Conservation (phyloP, 2,329 filamentous ascomycete genomes). For the Penicillium crustosum region DNA sequence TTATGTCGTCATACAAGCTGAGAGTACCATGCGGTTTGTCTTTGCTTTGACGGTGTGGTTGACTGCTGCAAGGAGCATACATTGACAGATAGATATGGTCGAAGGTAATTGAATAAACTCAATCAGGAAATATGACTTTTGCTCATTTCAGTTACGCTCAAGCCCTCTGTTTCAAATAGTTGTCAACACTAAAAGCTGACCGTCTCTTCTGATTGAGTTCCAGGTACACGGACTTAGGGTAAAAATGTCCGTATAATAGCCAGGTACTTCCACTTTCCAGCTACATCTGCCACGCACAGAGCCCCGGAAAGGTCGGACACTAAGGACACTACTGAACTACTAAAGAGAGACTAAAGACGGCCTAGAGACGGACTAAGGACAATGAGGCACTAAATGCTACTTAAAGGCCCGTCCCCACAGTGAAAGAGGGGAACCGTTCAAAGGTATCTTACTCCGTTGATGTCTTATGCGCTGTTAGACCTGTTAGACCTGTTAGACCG, state of each 20-base stretch:
- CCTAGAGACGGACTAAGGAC: neutral
- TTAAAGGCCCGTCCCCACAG: neutral
- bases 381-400: neutral
- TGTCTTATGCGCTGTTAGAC: constrained; percentile 7
- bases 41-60: constrained; percentile 1
- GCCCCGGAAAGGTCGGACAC: neutral
- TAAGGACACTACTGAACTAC: neutral
- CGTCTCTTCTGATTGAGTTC: neutral
- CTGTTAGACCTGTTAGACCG: neutral
- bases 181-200: neutral
- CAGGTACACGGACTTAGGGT: neutral
- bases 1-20: neutral
- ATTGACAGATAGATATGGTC: neutral
- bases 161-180: neutral
- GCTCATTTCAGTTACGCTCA: neutral
- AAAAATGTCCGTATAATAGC: neutral
- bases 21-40: neutral
- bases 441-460: neutral
- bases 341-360: neutral
- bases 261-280: neutral
- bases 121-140: neutral
- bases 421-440: neutral
- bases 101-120: constrained; percentile 4
- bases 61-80: neutral
- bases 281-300: constrained; percentile 1